A percentile compares a stretch with the other conserved stretches of the same genome.
These are phyloP conservation scores for Plenodomus biglobosus DNA, from an alignment of 2,329 filamentous ascomycete genomes.

Conservation along the genomic window DNA sequence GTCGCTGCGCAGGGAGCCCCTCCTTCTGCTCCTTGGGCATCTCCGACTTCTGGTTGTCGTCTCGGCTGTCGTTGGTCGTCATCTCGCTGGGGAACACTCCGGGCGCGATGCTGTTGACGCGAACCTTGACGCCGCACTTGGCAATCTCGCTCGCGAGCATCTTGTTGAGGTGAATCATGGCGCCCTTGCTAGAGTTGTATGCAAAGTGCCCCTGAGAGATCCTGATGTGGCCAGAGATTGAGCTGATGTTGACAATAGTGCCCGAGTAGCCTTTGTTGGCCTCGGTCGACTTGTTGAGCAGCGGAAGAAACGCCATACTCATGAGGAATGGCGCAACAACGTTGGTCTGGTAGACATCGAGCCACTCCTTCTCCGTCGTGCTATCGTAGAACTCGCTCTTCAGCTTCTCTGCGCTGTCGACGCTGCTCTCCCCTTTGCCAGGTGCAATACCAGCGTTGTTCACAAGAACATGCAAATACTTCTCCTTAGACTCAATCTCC, in stretches of 20 bases:
- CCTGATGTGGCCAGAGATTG: conserved; percentile 50
- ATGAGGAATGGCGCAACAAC: conserved; percentile 54
- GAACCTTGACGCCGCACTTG: conserved; percentile 55
- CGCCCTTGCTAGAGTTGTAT: conserved; percentile 55
- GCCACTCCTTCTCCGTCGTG: conserved; percentile 50
- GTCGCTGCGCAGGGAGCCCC: conserved; percentile 54
- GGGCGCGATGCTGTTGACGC: conserved; percentile 60
- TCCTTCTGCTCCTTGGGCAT: conserved; percentile 57
- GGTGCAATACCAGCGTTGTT: conserved; percentile 51
- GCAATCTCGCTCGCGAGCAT: conserved; percentile 58
- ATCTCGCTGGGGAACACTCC: conserved; percentile 62
- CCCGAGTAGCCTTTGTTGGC: conserved; percentile 47
- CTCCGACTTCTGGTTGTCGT: conserved; percentile 57
- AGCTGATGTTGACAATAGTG: conserved; percentile 51
- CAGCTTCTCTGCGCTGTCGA: conserved; percentile 47
- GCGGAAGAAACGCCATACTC: conserved; percentile 50
- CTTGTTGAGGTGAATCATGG: conserved; percentile 57
- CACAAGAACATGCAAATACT: conserved; percentile 50
- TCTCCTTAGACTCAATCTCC: conserved; percentile 49
- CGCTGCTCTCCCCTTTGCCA: conserved; percentile 42
- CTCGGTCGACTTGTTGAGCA: conserved; percentile 49
- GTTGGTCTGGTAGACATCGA: conserved; percentile 49
- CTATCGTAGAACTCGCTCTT: conserved; percentile 50
- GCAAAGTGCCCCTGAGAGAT: conserved; percentile 52
- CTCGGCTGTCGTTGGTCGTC: conserved; percentile 54